Conservation (phyloP, 495 filamentous ascomycete species). For the Pyrenopolyporus hunteri region DNA sequence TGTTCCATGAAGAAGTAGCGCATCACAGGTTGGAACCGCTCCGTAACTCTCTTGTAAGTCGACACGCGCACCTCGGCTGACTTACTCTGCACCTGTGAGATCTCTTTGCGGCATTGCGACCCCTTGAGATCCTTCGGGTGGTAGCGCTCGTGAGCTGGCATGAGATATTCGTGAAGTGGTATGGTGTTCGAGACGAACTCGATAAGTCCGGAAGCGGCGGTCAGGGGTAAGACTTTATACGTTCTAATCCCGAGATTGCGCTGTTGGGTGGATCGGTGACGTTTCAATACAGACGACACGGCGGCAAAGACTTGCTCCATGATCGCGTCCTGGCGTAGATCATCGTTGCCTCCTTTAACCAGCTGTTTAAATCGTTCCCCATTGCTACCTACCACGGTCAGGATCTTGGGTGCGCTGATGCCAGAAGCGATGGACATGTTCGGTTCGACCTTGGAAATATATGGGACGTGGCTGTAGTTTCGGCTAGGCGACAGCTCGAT, state of each 20-base stretch:
- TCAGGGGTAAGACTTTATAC: slow-evolving; percentile 94
- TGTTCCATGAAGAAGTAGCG: slow-evolving; percentile 96
- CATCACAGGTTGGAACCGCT: slow-evolving; percentile 91
- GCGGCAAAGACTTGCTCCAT: slow-evolving; percentile 99
- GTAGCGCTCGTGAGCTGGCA: slow-evolving; percentile 87
- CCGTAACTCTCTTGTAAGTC: slow-evolving; percentile 73
- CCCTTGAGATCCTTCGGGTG: slow-evolving; percentile 83
- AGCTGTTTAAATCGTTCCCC: slow-evolving; percentile 84
- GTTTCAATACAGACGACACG: slow-evolving; percentile 86
- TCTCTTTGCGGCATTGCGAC: slow-evolving; percentile 74
- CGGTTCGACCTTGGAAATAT: slow-evolving; percentile 68
- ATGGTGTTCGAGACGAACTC: slow-evolving; percentile 95
- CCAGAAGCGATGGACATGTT: slow-evolving; percentile 86
- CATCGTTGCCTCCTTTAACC: slow-evolving; percentile 92
- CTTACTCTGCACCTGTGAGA: slow-evolving; percentile 71
- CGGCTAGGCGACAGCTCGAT: slow-evolving; percentile 73
- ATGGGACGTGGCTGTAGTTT: slow-evolving; percentile 78
- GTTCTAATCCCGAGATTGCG: slow-evolving; percentile 88
- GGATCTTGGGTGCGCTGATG: slow-evolving; percentile 88
- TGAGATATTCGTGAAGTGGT: slow-evolving; percentile 85
- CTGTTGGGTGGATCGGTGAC: slow-evolving; percentile 82
- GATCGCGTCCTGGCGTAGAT: slow-evolving; percentile 97
- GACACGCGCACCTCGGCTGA: slow-evolving; percentile 72
- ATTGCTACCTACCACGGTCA: slow-evolving; percentile 76
- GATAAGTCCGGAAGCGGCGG: slow-evolving; percentile 84